phyloP scores from a whole-genome alignment of 257 asterid genomes.

The Schizonepeta tenuifolia region DNA sequence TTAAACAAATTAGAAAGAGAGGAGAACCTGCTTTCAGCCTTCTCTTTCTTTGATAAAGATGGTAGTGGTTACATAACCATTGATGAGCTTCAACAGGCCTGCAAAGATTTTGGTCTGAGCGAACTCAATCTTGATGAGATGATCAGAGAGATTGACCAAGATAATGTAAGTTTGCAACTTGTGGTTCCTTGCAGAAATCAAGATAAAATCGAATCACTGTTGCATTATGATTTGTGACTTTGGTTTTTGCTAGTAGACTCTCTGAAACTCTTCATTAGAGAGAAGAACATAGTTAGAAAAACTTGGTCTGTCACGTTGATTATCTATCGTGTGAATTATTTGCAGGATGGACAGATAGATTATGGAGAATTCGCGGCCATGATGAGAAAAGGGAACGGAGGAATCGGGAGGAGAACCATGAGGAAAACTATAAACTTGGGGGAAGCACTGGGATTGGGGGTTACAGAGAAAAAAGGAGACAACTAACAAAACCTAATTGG shows the following conservation, averaged over 20 bases:
- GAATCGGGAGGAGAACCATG: constrained; percentile 64
- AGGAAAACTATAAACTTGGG: constrained; percentile 61
- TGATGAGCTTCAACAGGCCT: constrained; percentile 94
- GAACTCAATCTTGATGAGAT: constrained; percentile 88
- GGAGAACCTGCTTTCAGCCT: constrained; percentile 83
- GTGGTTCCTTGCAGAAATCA: not conserved
- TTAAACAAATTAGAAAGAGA: constrained; percentile 94
- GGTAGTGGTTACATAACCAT: constrained; percentile 95
- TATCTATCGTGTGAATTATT: not conserved
- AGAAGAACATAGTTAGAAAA: not conserved
- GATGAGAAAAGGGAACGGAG: constrained; percentile 69
- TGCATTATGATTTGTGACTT: not conserved
- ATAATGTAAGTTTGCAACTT: constrained; percentile 60
- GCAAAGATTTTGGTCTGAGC: constrained; percentile 84
- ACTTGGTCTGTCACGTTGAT: not conserved
- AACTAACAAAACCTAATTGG: constrained; percentile 25
- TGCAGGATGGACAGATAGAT: constrained; percentile 69
- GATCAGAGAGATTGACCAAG: constrained; percentile 88
- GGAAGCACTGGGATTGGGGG: constrained; percentile 51
- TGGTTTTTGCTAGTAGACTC: not conserved
- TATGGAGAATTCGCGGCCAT: constrained; percentile 62
- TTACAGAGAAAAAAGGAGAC: constrained; percentile 26
- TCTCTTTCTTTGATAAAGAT: constrained; percentile 87
- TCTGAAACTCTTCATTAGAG: not conserved
- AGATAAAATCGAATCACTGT: not conserved